Conservation (phyloP, 345 rosid genomes). For the Gossypium sturtianum region DNA sequence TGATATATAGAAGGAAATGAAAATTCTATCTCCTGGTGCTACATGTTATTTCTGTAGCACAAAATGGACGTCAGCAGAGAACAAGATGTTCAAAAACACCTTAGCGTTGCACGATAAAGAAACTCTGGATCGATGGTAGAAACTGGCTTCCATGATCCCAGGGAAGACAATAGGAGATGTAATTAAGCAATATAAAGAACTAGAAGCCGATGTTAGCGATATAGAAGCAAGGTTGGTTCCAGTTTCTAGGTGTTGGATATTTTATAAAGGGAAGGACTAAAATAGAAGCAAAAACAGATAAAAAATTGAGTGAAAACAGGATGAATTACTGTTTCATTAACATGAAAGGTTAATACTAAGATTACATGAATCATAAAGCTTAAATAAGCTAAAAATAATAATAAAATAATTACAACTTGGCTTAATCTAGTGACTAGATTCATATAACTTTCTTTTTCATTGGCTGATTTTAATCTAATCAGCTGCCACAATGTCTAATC, state of each 20-base stretch:
- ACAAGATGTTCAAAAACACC: conserved; percentile 83
- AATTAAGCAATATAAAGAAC: conserved; percentile 51
- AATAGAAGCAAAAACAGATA: no score
- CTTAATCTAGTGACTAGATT: no score
- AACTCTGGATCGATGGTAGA: conserved; percentile 58
- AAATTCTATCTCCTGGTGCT: conserved; percentile 37
- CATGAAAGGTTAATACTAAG: no score
- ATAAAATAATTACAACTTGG: no score
- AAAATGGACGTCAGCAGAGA: conserved; percentile 73
- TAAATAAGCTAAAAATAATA: no score
- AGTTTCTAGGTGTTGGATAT: conserved; percentile 17
- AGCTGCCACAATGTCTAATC: no score
- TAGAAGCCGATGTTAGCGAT: conserved; percentile 59
- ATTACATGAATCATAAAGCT: no score
- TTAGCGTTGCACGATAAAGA: conserved; percentile 66
- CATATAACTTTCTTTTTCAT: no score
- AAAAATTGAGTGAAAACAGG: no score
- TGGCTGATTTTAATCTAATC: no score
- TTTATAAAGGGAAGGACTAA: no score
- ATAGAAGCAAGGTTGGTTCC: conserved; percentile 68
- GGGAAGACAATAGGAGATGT: conserved; percentile 64
- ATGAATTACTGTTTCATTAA: no score
- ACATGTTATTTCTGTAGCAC: conserved; percentile 36
- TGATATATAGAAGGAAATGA: conserved; percentile 61
- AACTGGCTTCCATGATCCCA: conserved; percentile 56